These are phyloP conservation scores for Talaromyces sp. DNA, from an alignment of 2,329 filamentous ascomycete species.

Conservation along the genomic window DNA sequence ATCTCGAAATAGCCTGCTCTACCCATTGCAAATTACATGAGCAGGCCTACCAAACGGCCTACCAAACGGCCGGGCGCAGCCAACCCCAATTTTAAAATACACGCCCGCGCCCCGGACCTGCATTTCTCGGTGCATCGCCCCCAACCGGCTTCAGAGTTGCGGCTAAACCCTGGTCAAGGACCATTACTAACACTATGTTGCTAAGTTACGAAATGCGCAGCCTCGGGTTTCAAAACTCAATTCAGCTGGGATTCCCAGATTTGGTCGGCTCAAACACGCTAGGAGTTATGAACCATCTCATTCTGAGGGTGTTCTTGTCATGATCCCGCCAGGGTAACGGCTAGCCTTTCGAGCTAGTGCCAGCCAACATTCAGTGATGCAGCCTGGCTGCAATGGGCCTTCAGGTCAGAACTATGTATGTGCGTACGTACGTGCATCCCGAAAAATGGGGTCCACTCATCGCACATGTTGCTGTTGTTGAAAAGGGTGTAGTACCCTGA, in stretches of 20 bases:
- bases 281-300: not conserved
- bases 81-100: not conserved
- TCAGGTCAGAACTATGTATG: conserved; percentile 1
- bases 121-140: conserved; percentile 14
- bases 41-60: not conserved
- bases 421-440: not conserved
- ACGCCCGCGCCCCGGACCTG: conserved; percentile 11
- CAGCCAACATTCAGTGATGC: not conserved
- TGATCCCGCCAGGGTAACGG: not conserved
- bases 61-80: conserved; percentile 12
- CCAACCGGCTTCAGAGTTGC: conserved; percentile 12
- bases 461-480: not conserved
- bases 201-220: not conserved
- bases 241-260: conserved; percentile 6
- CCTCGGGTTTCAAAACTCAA: conserved; percentile 11
- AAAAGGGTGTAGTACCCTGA: conserved; percentile 2
- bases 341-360: not conserved
- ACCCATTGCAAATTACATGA: not conserved
- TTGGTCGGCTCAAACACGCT: conserved; percentile 16
- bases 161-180: conserved; percentile 9
- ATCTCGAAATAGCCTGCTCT: conserved; percentile 6
- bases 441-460: conserved; percentile 8
- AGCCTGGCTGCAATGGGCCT: not conserved
- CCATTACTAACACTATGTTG: not conserved
- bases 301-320: not conserved